Evolutionary conservation across 441 rosid species (phyloP).

Genomic region (Euphorbia celastroides): DNA sequence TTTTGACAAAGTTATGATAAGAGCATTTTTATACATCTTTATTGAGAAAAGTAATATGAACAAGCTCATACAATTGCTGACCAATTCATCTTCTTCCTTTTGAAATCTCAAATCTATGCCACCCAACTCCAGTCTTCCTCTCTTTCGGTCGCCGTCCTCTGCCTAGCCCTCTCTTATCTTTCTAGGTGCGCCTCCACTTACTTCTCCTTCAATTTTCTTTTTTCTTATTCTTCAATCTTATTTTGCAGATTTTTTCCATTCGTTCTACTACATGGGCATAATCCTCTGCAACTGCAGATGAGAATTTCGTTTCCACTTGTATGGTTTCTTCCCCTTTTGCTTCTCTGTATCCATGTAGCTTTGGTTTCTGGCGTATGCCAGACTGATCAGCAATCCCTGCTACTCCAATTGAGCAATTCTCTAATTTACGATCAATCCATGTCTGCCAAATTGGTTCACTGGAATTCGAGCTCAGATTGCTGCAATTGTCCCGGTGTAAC

Average conservation of each 20-base stretch:
- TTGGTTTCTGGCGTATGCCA: conserved; percentile 31
- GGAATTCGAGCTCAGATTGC: conserved; percentile 30
- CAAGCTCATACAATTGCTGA: not conserved
- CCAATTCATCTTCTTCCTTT: not conserved
- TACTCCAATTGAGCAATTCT: conserved; percentile 23
- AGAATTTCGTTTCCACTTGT: conserved; percentile 19
- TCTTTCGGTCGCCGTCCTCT: not conserved
- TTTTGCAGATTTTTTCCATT: not conserved
- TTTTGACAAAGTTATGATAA: too few relatives aligned
- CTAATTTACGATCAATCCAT: conserved; percentile 6
- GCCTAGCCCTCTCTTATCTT: not conserved
- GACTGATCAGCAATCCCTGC: conserved; percentile 27
- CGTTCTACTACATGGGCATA: conserved; percentile 12
- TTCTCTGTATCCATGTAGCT: not conserved
- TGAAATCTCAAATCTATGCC: not conserved
- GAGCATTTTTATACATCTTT: too few relatives aligned
- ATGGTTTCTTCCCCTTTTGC: conserved; percentile 16
- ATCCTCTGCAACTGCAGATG: conserved; percentile 25
- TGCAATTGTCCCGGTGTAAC: conserved; percentile 38
- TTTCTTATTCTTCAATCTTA: not conserved
- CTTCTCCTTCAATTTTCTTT: not conserved
- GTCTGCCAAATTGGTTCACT: conserved; percentile 21
- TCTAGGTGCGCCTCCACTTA: not conserved
- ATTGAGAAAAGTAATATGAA: not conserved
- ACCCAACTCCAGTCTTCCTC: not conserved